Percentiles rank a stretch among this genome's conserved stretches.
phyloP scores from a whole-genome alignment of 129 eudicot genomes.

The Tanacetum coccineum region DNA sequence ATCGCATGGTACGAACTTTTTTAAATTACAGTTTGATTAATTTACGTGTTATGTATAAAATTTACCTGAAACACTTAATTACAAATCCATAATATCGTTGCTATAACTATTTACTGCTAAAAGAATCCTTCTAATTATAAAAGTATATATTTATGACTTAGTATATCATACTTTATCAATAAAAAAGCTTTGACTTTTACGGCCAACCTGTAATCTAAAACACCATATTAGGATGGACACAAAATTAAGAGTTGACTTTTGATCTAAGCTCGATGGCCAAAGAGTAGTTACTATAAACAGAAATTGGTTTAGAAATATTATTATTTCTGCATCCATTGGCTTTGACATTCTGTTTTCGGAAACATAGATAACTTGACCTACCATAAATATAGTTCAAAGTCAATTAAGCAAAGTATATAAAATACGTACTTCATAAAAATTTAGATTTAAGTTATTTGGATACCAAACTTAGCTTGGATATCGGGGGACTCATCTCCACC shows the following conservation, averaged over 20 bases:
- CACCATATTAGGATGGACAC: conserved; percentile 1
- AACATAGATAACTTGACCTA: conserved; percentile 34
- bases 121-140: too few species aligned
- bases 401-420: conserved; percentile 29
- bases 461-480: too few species aligned
- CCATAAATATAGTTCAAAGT: conserved; percentile 16
- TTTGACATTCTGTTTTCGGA: conserved; percentile 24
- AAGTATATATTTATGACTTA: too few species aligned
- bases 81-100: too few species aligned
- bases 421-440: too few species aligned
- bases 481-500: too few species aligned
- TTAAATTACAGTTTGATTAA: too few species aligned
- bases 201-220: conserved; percentile 5
- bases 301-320: neutral
- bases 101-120: too few species aligned
- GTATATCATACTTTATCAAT: neutral
- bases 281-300: conserved; percentile 2
- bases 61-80: too few species aligned
- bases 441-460: too few species aligned
- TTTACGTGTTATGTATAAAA: too few species aligned
- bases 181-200: conserved; percentile 1
- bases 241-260: conserved; percentile 22
- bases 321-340: conserved; percentile 3
- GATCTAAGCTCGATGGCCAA: neutral
- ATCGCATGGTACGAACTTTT: too few species aligned